Conservation (phyloP, 352 stramenopile genomes). For the Pilasporangium apinafurcum region DNA sequence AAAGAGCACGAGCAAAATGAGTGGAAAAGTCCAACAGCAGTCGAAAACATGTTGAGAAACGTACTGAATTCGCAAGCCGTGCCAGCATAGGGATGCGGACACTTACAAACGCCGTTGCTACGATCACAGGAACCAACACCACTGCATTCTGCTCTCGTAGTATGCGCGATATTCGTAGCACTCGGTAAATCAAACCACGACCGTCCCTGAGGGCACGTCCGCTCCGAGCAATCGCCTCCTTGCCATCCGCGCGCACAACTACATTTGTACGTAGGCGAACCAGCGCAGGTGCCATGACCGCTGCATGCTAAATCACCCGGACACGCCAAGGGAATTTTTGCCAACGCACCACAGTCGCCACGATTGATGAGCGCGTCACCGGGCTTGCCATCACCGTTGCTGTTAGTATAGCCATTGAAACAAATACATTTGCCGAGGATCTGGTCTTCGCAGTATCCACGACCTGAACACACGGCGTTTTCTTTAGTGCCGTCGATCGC, state of each 20-base stretch:
- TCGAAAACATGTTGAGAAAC: conserved; percentile 3
- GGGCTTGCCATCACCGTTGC: conserved; percentile 43
- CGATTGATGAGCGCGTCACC: conserved; percentile 41
- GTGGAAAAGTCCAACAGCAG: background rate
- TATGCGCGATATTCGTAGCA: conserved; percentile 46
- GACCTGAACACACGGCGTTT: conserved; percentile 56
- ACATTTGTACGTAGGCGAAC: conserved; percentile 44
- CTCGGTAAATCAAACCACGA: conserved; percentile 70
- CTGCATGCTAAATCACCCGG: conserved; percentile 66
- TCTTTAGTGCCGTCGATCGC: conserved; percentile 64
- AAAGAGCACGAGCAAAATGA: background rate
- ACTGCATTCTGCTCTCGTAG: conserved; percentile 49
- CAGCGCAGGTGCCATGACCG: conserved; percentile 72
- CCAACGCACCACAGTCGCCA: conserved; percentile 54
- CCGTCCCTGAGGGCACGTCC: conserved; percentile 36
- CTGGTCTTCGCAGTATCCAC: conserved; percentile 49
- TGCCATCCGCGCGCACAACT: conserved; percentile 68
- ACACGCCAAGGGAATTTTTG: conserved; percentile 50
- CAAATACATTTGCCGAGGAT: conserved; percentile 59
- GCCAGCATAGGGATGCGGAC: conserved; percentile 58
- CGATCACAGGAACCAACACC: conserved; percentile 59
- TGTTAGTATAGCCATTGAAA: conserved; percentile 60
- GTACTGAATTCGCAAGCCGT: conserved; percentile 64
- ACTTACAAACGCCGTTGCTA: conserved; percentile 63
- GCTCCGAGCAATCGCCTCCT: conserved; percentile 70